Evolutionary conservation across 1,139 yeast genomes (phyloP).

Genomic region (Debaryomyces robertsiae): DNA sequence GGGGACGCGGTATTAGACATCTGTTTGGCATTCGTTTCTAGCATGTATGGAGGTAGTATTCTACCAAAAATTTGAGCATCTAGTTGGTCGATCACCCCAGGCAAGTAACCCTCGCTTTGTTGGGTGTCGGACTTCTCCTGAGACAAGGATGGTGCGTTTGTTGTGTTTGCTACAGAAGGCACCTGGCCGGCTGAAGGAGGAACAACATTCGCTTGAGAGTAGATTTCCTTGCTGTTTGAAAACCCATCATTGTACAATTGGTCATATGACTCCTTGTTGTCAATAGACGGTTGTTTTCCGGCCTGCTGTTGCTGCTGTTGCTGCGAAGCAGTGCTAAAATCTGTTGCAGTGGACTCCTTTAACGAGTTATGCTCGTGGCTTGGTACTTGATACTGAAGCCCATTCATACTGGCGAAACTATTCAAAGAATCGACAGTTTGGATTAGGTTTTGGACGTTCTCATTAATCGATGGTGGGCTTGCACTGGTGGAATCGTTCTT

Average conservation of each 20-base stretch:
- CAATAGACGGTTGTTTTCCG: neutral
- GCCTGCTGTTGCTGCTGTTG: conserved; percentile 3
- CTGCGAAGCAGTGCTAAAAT: conserved; percentile 5
- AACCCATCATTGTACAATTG: conserved; percentile 5
- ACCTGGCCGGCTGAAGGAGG: neutral
- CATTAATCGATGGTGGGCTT: conserved; percentile 1
- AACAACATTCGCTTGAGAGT: neutral
- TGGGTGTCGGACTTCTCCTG: neutral
- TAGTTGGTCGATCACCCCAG: conserved; percentile 80
- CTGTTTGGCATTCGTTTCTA: conserved; percentile 34
- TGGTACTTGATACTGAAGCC: conserved; percentile 3
- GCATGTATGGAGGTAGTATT: conserved; percentile 82
- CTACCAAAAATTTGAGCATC: conserved; percentile 85
- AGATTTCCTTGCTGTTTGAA: neutral
- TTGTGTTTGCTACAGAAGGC: neutral
- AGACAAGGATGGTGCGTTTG: neutral
- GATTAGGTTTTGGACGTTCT: conserved; percentile 21
- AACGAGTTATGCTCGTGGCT: neutral
- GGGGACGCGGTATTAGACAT: conserved; percentile 4
- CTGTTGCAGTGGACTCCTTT: neutral
- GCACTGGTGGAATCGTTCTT: conserved; percentile 2
- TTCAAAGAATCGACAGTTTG: conserved; percentile 39
- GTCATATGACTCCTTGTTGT: neutral
- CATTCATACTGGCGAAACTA: conserved; percentile 19
- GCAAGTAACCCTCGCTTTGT: conserved; percentile 45